Evolutionary conservation across 2,329 filamentous ascomycete species (phyloP), one percentile per base, ranked within the genome.

Genomic region (Diaporthe sp.): DNA sequence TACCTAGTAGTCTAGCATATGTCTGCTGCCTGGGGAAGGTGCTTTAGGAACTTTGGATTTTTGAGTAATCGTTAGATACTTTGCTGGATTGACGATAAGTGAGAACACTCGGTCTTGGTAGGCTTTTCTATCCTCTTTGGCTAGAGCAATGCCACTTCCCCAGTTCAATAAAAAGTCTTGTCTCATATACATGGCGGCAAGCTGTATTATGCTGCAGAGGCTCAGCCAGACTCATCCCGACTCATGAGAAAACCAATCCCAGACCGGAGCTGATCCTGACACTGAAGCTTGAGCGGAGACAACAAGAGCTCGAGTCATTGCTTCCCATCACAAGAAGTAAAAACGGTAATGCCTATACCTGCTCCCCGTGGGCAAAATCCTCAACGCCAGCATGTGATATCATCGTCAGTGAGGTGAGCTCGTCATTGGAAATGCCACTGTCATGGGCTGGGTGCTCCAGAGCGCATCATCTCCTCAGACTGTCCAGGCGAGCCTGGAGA

Each of bases 401-500:
- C 49, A 62, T 46, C 37, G 39, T 44, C 39, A 58, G 25, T n/a
- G 42, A 61, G 22, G 59, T 51, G 28, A 4, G 17, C 31, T 53
- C n/a, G 34, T 67, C n/a, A 25, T 57, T 51, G 49, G 17, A 44
- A 9, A 9, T 22, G 17, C n/a, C 31, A 46, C 28, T 34, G n/a
- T 17, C 7, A 55, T 31, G 42, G 22, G 10, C 34, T 22, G 22
- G 34, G 17, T 37, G 28, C 22, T 67, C 7, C 34, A 25, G 15
- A 28, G 37, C 6, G 28, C 34, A 37, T 82, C 84, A 91, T 83
- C 89, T 88, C 81, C 94, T 90, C 78, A 98, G 87, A 84, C 96
- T 98, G 83, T 98, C 95, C 71, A 99, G 89, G 75, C 97, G 92
- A 78, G 97, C 96, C 86, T 98, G 96, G 37, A 99, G 90, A 83